Conservation (phyloP, 106 monocot genomes). For the Allium cepa region DNA sequence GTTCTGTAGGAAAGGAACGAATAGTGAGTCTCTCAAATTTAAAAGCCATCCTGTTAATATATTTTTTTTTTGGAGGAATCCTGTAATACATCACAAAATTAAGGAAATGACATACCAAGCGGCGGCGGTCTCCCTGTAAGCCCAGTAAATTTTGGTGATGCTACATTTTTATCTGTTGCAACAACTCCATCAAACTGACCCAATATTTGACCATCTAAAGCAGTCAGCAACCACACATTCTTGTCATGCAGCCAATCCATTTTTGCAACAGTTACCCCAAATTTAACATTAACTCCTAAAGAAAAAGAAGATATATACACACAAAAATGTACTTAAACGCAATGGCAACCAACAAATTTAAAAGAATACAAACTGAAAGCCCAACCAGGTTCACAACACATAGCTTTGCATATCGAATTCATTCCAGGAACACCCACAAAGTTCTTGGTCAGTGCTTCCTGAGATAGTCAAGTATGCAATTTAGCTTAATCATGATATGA, state of each 20-base stretch:
- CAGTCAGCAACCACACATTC: conserved; percentile 32
- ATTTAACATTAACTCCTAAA: conserved; percentile 45
- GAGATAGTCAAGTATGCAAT: conserved; percentile 11
- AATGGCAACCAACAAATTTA: conserved; percentile 1
- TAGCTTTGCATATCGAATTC: conserved; percentile 49
- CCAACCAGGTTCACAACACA: conserved; percentile 52
- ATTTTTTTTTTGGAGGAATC: no score
- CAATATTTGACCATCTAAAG: conserved; percentile 47
- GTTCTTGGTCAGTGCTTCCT: conserved; percentile 28
- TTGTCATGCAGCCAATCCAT: conserved; percentile 38
- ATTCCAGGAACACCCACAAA: conserved; percentile 45
- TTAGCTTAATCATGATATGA: neutral
- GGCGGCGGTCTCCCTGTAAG: conserved; percentile 41
- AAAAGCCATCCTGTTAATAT: no score
- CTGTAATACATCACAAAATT: no score
- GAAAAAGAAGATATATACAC: neutral
- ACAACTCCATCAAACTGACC: conserved; percentile 46
- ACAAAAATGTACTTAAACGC: neutral
- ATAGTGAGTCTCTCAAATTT: no score
- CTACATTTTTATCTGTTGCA: conserved; percentile 47
- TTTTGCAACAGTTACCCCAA: conserved; percentile 56
- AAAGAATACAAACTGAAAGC: neutral
- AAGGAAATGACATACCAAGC: conserved; percentile 28
- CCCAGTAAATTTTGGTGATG: conserved; percentile 41
- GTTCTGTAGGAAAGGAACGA: no score